Conservation (phyloP, 306 rosid genomes). For the Castanopsis chinensis region DNA sequence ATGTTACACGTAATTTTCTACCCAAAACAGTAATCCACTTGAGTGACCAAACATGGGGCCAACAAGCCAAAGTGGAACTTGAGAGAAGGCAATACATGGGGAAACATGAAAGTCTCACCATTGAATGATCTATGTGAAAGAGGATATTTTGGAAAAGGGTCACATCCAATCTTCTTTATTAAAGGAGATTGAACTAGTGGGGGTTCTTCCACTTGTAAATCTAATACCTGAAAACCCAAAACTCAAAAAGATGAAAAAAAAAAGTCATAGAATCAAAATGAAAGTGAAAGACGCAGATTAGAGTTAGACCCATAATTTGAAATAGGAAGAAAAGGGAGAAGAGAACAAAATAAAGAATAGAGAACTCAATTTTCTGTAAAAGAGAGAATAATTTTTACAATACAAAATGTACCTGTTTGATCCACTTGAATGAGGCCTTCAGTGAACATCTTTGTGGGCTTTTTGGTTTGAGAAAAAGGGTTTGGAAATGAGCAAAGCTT, state of each 20-base stretch:
- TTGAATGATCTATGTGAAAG: constrained; percentile 11
- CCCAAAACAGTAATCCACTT: no score
- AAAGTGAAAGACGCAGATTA: not conserved
- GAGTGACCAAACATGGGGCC: no score
- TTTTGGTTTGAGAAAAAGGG: not conserved
- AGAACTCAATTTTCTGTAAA: not conserved
- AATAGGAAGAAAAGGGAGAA: not conserved
- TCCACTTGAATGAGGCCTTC: constrained; percentile 92
- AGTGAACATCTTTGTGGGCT: constrained; percentile 59
- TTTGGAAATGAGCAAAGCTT: not conserved
- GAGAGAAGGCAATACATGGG: no score
- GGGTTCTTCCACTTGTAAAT: constrained; percentile 30
- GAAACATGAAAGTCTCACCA: no score
- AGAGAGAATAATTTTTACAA: not conserved
- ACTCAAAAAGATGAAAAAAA: not conserved
- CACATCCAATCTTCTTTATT: constrained; percentile 31
- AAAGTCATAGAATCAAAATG: not conserved
- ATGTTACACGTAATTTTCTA: no score
- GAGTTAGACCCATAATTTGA: no score
- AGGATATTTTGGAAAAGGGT: constrained; percentile 60
- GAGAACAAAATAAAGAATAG: not conserved
- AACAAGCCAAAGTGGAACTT: no score
- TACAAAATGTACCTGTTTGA: constrained; percentile 59
- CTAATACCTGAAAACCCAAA: constrained; percentile 45
- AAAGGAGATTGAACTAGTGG: constrained; percentile 56